These are phyloP conservation scores for Fusarium hostae DNA, from an alignment of 2,329 filamentous ascomycete species.

Conservation along the genomic window DNA sequence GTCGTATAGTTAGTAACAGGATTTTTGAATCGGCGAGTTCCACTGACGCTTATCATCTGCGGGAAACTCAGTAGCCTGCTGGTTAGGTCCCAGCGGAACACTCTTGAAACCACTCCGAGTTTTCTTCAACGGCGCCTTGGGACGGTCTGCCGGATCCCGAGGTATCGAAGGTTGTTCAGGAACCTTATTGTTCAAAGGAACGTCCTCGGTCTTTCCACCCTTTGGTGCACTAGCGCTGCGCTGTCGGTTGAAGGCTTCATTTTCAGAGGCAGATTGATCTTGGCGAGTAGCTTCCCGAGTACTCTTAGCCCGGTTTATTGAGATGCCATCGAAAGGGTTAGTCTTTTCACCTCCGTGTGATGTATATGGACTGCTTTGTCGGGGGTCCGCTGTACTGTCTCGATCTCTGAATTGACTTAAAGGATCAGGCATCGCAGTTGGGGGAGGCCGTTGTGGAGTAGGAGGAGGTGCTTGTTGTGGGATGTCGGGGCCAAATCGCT, in stretches of 20 bases:
- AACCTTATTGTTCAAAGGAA: not conserved
- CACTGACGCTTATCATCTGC: slow-evolving; percentile 29
- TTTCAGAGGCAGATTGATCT: slow-evolving; percentile 39
- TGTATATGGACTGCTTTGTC: slow-evolving; percentile 68
- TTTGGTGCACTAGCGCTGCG: slow-evolving; percentile 49
- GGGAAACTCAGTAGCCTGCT: slow-evolving; percentile 22
- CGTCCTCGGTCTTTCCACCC: slow-evolving; percentile 27
- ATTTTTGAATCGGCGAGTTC: not conserved
- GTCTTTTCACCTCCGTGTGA: slow-evolving; percentile 68
- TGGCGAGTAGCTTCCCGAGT: slow-evolving; percentile 52
- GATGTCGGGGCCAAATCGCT: slow-evolving; percentile 19
- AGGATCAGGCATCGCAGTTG: slow-evolving; percentile 56
- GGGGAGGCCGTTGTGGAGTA: slow-evolving; percentile 31
- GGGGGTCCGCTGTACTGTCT: slow-evolving; percentile 57
- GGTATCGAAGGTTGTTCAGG: slow-evolving; percentile 20
- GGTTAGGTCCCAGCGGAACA: slow-evolving; percentile 10
- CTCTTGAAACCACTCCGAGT: slow-evolving; percentile 37
- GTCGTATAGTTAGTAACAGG: slow-evolving; percentile 2
- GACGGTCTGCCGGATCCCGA: slow-evolving; percentile 32
- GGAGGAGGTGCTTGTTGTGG: slow-evolving; percentile 28
- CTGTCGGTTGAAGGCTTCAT: slow-evolving; percentile 39
- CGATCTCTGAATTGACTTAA: slow-evolving; percentile 58
- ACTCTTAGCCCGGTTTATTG: slow-evolving; percentile 59
- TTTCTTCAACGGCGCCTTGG: slow-evolving; percentile 42
- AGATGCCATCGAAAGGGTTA: slow-evolving; percentile 63